Evolutionary conservation across 345 rosid species (phyloP), one percentile per base, ranked within the genome.

Genomic region (Cochlearia excelsa): DNA sequence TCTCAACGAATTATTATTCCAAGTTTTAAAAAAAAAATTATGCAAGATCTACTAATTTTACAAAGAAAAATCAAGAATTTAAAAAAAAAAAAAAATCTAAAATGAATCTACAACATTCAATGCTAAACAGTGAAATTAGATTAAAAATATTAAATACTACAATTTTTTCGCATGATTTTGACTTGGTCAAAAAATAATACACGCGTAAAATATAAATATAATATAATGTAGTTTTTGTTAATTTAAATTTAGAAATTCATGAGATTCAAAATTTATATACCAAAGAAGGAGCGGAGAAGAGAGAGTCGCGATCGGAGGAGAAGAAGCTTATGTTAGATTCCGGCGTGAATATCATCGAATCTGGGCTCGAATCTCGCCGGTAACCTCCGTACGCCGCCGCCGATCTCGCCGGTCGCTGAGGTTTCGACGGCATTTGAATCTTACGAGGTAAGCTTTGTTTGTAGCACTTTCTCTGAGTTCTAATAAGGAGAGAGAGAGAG

Each of bases 271-370:
- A 16, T 16, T 16, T 16, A 16, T 2, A 5, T 52, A 92, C 96
- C 79, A 79, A 71, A 2, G 93, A 83, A 72, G 82, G 63, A 63
- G 76, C 93, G 29, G 94, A 90, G 74, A 84, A 62, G 51, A 83
- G 65, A 49, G 85, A 81, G 66, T 85, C 90, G 45, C 66, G 88
- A 54, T 87, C 93, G 46, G 98, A 88, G 39, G 98, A 83, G 73
- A 88, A 88, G 51, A 84, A 83, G 44, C 95, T 88, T 67, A 86
- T 84, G 65, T 80, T 86, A 26, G 92, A 82, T 57, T 90, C 96
- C 34, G 78, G 81, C 23, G 96, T 79, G 84, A 86, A 86, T 64
- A 79, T 83, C 35, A 83, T 73, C 2, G 98, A 92, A 73, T 88
- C 96, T 0, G 98, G 96, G 39, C 98, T 92, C 0, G 84, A 74